phyloP scores from a whole-genome alignment of 495 filamentous ascomycete species.

The Penicillium argentinense region DNA sequence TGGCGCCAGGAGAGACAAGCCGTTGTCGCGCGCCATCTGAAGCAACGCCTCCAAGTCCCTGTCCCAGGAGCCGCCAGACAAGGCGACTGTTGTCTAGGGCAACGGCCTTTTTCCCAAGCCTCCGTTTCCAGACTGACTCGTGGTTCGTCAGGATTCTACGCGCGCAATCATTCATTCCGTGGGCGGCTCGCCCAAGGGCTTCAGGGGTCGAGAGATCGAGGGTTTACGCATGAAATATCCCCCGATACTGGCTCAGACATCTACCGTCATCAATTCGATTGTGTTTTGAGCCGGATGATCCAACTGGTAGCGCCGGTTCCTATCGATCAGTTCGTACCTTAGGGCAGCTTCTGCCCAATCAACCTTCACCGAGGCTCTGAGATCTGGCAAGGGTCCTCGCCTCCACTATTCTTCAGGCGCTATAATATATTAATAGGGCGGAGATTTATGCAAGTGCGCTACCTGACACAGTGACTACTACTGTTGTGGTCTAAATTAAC shows the following conservation, averaged over 20 bases:
- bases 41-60: not conserved
- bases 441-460: not conserved
- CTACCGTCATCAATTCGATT: not conserved
- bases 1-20: not conserved
- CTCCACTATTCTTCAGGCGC: slow-evolving; percentile 1
- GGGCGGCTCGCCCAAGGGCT: slow-evolving; percentile 6
- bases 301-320: not conserved
- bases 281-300: not conserved
- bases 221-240: not conserved
- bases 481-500: not conserved
- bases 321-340: not conserved
- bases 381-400: too few relatives aligned
- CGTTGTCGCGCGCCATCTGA: slow-evolving; percentile 14
- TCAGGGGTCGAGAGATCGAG: not conserved
- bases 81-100: slow-evolving; percentile 3
- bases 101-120: not conserved
- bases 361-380: too few relatives aligned
- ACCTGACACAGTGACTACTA: not conserved
- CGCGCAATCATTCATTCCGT: not conserved
- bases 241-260: not conserved
- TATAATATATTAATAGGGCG: not conserved
- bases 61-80: slow-evolving; percentile 2
- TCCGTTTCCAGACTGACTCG: not conserved
- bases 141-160: not conserved
- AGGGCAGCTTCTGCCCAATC: too few relatives aligned